Evolutionary conservation across 2,329 filamentous ascomycete species (phyloP), one percentile per base, ranked within the genome.

Genomic region (Madurella fahalii): DNA sequence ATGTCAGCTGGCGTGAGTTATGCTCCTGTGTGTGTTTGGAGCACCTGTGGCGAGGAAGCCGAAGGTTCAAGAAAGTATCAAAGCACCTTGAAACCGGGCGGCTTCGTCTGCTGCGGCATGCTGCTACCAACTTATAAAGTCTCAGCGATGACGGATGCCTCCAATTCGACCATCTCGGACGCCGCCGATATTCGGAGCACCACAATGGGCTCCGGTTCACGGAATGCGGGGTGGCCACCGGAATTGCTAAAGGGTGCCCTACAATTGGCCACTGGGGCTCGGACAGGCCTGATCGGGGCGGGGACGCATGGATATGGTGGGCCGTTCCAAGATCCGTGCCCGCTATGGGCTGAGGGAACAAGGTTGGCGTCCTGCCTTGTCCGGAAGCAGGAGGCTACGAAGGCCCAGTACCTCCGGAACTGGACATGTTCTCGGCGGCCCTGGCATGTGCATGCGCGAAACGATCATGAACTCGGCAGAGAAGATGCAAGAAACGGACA

Each of bases 201-300:
- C 32, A 47, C 55, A 52, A 41, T 47, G 40, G 52, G 57, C 63
- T 69, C 67, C 68, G 65, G 66, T 67, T 61, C 59, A 56, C 67
- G 68, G 68, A 69, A 70, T 69, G 68, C 68, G 69, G 69, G 68
- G 69, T 63, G 63, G 63, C 61, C 59, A 59, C 58, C 58, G 46
- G 59, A 54, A 70, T 70, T 71, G 65, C 62, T 58, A 70, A 69
- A 65, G 58, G 20, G 37, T 34, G 39, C 40, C 40, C 44, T 40
- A 31, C 56, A 59, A 71, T 71, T 71, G 67, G 68, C 54, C 46
- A 39, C 4, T 4, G 34, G 15, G 13, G 25, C 42, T 7, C 2
- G 47, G 13, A 39, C 16, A 15, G 48, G 39, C 17, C 32, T 40
- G 47, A n/a, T 20, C 40, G 31, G 30, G 39, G 31, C 40, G 17